Conservation (phyloP, 306 rosid species). For the Myrica gale region DNA sequence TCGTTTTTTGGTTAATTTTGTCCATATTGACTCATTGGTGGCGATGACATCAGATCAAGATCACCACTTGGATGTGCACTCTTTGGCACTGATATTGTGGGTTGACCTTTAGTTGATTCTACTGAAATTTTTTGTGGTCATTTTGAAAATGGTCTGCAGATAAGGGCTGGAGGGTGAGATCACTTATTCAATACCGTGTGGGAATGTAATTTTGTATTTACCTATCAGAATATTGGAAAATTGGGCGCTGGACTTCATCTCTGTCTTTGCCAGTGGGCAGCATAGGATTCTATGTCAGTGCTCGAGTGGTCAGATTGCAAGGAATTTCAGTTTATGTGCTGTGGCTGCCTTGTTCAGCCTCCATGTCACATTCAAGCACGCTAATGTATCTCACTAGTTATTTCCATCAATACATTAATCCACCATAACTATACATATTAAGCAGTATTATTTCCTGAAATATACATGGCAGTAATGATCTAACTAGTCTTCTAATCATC, state of each 20-base stretch:
- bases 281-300: background rate
- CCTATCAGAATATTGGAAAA: background rate
- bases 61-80: background rate
- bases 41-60: background rate
- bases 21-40: background rate
- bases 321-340: background rate
- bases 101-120: background rate
- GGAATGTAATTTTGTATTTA: background rate
- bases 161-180: background rate
- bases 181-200: background rate
- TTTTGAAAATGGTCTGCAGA: background rate
- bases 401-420: background rate
- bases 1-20: background rate
- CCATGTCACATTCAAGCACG: background rate
- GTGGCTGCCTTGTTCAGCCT: background rate
- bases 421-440: background rate
- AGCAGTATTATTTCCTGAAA: background rate
- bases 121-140: background rate
- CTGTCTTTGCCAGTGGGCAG: background rate
- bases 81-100: background rate
- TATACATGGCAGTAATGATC: background rate
- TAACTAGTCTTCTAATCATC: constrained; percentile 2
- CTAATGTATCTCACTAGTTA: background rate
- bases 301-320: no score
- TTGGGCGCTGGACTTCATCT: background rate